Evolutionary conservation across 2,329 filamentous ascomycete species (phyloP), one percentile per base, ranked within the genome.

Genomic region (Alternaria alternata): DNA sequence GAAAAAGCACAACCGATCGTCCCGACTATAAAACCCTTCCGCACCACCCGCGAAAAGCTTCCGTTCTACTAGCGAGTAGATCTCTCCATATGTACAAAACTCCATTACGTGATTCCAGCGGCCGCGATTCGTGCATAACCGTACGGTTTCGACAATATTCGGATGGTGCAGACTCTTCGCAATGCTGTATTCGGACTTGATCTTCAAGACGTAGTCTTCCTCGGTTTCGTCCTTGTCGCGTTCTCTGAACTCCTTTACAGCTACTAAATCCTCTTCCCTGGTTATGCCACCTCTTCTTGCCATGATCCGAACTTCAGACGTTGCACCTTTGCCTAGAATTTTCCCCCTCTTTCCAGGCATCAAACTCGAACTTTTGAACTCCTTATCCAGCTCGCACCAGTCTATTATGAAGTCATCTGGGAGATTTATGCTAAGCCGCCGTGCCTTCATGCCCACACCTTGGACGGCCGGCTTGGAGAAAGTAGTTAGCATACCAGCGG

Each of bases 41-140:
- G 64, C 57, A 3, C 69, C 70, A 34, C 86, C 86, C 75, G 89
- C 75, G 54, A 80, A 80, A n/a, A 79, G 64, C 41, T 77, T 78
- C 22, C 75, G 90, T 65, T 89, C 86, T 39, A 96, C 89, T 12
- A 96, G 81, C 63, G 85, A 84, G 76, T 91, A 94, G 6, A 97
- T 81, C 73, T 96, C 93, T 46, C 93, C 93, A 67, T 92, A 88
- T 3, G 87, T 85, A 80, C 93, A 96, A 76, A 91, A 96, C 75
- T 97, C 92, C 93, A 97, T 97, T 57, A 96, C 92, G 75, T 96
- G 92, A 75, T 93, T 94, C 91, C 91, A 96, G 39, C 90, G 88
- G 32, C 87, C 88, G 67, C 89, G 86, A 67, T 93, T 86, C 14
- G 86, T 79, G 80, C 92, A 95, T 6, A 96, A 83, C 30, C 89